Base-by-base conservation (phyloP, 2,329 filamentous ascomycete genomes). In the Colletotrichum higginsianum region DNA sequence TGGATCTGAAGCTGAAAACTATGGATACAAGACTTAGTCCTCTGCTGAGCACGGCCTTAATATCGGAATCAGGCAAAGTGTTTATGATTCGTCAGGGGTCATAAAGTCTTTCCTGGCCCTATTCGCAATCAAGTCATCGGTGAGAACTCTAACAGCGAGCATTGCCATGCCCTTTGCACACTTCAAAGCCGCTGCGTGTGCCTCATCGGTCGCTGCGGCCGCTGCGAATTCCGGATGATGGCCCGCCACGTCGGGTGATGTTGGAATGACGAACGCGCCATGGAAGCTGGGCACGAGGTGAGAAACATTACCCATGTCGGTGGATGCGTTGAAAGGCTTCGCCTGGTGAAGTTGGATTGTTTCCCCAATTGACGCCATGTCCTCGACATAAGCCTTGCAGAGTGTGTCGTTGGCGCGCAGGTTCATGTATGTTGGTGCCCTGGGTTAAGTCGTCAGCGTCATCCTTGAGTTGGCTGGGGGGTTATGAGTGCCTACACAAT, bases 261-360 rank as follows among this genome's bases (percentile, higher is more conserved):
- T 79, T 0, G 83, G 80, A 44, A 88, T 85, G 1, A 77, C 79
- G 68, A 88, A 87, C 42, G 81, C 83, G 4, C 84, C 83, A 72
- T 88, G 86, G 61, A 88, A 83, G 5, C 81, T 82, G 1, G 86
- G 86, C 2, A 85, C 78, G 1, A 81, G 72, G 61, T 87, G 84
- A 15, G 82, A 84, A 12, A 88, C 85, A 65, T 88, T 88, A 26
- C 86, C 86, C 85, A 86, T 86, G 76, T 87, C 85, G 0, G 86
- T 86, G 0, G 85, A 86, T 12, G 78, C 79, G 15, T 76, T 76
- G 67, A 85, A 76, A 1, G 82, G 77, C 60, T 83, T 81, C 0
- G 83, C 79, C 44, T 82, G 78, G 21, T 73, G 72, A 18, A 75
- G 58, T n/a, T 82, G 71, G 16, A 85, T 77, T 12, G 80, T 81